A percentile compares a stretch with the other conserved stretches of the same genome.
phyloP scores from a whole-genome alignment of 169 alveolate genomes.

The Plasmodium berghei region DNA sequence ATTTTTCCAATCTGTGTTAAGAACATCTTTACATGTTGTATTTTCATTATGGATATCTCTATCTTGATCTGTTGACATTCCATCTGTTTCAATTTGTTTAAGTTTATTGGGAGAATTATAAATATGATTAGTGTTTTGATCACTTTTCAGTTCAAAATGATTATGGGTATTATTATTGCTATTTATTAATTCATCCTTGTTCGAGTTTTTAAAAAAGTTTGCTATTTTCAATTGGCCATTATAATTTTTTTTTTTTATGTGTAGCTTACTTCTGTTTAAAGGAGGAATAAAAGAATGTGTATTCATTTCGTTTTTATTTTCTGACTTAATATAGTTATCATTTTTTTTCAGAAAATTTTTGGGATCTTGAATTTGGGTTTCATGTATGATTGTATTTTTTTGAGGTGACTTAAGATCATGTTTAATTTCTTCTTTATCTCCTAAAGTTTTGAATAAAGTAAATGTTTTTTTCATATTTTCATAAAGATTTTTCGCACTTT shows the following conservation, averaged over 20 bases:
- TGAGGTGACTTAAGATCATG: too few relatives aligned
- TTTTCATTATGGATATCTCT: not conserved
- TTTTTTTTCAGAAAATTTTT: not conserved
- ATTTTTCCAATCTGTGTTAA: not conserved
- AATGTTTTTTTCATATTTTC: slow-evolving; percentile 64
- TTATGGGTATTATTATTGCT: too few relatives aligned
- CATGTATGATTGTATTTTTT: too few relatives aligned
- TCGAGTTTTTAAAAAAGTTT: slow-evolving; percentile 35
- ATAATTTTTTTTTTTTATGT: not conserved
- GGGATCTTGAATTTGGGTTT: too few relatives aligned
- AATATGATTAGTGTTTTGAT: too few relatives aligned
- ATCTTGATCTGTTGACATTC: not conserved
- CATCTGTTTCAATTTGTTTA: not conserved
- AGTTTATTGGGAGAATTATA: not conserved
- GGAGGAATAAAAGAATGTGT: slow-evolving; percentile 8
- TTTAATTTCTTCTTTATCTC: too few relatives aligned
- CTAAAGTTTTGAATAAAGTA: slow-evolving; percentile 18
- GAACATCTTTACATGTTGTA: not conserved
- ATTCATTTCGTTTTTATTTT: not conserved
- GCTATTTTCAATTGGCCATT: slow-evolving; percentile 44
- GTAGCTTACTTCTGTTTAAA: slow-evolving; percentile 6
- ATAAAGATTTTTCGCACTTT: slow-evolving; percentile 59
- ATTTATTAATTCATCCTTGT: too few relatives aligned
- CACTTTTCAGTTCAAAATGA: too few relatives aligned
- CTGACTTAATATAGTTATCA: not conserved